Evolutionary conservation across 106 monocot species (phyloP).

Genomic region (Acanthochlamys bracteata): DNA sequence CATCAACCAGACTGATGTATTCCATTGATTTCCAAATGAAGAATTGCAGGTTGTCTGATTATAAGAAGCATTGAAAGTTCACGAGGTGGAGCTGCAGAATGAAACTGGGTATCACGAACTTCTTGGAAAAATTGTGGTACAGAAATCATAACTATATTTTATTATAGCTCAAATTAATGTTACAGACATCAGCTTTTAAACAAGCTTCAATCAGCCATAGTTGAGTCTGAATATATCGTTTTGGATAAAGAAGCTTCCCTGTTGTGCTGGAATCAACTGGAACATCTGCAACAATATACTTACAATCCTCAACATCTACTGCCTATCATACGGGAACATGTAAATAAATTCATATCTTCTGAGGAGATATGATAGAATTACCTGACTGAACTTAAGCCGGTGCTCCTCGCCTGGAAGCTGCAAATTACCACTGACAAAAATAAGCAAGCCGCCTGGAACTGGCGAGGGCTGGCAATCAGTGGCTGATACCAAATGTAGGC

Average conservation of each 20-base stretch:
- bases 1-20: no score
- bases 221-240: constrained; percentile 74
- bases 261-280: constrained; percentile 43
- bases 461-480: constrained; percentile 48
- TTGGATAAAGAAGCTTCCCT: constrained; percentile 52
- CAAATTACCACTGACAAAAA: constrained; percentile 58
- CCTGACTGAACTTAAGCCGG: constrained; percentile 66
- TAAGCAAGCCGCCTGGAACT: constrained; percentile 29
- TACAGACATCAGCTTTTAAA: no score
- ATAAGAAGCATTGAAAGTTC: no score
- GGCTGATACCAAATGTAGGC: constrained; percentile 37
- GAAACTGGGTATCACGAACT: no score
- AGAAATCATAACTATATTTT: no score
- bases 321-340: no score
- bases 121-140: no score
- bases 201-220: constrained; percentile 27
- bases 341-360: no score
- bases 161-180: no score
- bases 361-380: not conserved
- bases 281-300: constrained; percentile 40
- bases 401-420: constrained; percentile 47
- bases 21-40: no score
- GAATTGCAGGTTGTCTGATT: no score
- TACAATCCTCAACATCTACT: not conserved
- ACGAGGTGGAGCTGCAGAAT: no score